phyloP scores from a whole-genome alignment of 1,139 yeast species.

The Nematodospora anomalae region DNA sequence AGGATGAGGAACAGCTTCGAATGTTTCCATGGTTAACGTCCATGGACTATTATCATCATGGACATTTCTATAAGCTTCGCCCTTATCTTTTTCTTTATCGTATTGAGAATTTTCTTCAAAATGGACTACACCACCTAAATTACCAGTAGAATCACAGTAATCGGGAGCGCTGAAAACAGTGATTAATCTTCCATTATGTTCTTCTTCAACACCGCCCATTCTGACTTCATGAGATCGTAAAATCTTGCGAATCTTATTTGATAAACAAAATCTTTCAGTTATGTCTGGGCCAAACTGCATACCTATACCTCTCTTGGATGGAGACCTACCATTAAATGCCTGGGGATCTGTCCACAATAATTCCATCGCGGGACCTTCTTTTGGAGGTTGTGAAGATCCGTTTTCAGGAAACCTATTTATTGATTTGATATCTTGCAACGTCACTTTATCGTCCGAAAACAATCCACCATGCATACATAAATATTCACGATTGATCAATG shows the following conservation, averaged over 20 bases:
- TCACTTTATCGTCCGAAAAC: constrained; percentile 73
- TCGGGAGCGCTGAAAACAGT: constrained; percentile 98
- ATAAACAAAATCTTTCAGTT: constrained; percentile 73
- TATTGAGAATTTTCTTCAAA: constrained; percentile 41
- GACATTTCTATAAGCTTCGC: constrained; percentile 54
- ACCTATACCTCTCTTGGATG: constrained; percentile 93
- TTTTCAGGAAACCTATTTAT: constrained; percentile 63
- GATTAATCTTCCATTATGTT: constrained; percentile 80
- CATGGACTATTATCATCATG: constrained; percentile 48
- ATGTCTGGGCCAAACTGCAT: constrained; percentile 96
- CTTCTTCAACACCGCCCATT: constrained; percentile 84
- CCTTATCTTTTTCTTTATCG: constrained; percentile 33
- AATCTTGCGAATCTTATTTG: constrained; percentile 71
- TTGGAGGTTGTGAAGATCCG: constrained; percentile 75
- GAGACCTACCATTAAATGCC: constrained; percentile 69
- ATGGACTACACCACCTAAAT: constrained; percentile 84
- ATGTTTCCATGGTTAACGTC: constrained; percentile 54
- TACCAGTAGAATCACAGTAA: constrained; percentile 91
- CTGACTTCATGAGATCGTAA: constrained; percentile 95
- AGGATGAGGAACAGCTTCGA: constrained; percentile 87
- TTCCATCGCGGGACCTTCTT: constrained; percentile 93
- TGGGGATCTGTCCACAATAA: constrained; percentile 98
- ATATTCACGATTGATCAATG: constrained; percentile 73
- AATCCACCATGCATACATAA: constrained; percentile 95
- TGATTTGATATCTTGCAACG: constrained; percentile 70